These are phyloP conservation scores for Clathrospora elynae DNA, from an alignment of 2,329 filamentous ascomycete genomes.

Conservation along the genomic window DNA sequence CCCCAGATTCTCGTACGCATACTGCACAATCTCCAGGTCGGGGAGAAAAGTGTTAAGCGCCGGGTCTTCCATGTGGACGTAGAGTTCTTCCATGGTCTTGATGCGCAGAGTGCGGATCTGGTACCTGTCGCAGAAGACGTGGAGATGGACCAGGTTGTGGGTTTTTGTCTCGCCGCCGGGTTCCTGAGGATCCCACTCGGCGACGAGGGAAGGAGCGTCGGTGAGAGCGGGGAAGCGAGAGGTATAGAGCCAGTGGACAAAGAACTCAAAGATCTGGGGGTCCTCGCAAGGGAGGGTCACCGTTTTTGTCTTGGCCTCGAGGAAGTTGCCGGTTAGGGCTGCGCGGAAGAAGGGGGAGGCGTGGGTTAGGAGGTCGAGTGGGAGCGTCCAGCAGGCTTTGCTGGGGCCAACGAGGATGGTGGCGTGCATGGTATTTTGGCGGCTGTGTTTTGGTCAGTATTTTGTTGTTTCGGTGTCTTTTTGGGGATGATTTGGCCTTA, in stretches of 20 bases:
- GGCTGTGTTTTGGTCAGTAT: too few relatives aligned
- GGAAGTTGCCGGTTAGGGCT: neutral
- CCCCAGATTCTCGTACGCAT: too few relatives aligned
- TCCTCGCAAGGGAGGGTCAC: conserved; percentile 11
- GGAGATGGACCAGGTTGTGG: conserved; percentile 7
- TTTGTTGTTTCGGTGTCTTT: too few relatives aligned
- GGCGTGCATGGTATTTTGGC: neutral
- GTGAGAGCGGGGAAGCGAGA: conserved; percentile 2
- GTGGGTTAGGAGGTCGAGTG: neutral
- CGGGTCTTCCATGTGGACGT: too few relatives aligned
- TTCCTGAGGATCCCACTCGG: too few relatives aligned
- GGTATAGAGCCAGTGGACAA: conserved; percentile 34
- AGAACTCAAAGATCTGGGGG: conserved; percentile 25
- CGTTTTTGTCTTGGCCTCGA: neutral
- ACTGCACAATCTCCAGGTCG: too few relatives aligned
- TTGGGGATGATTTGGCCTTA: too few relatives aligned
- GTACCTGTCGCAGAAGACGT: conserved; percentile 17
- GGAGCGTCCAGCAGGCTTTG: neutral
- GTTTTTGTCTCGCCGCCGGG: too few relatives aligned
- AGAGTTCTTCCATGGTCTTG: too few relatives aligned
- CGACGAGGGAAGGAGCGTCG: too few relatives aligned
- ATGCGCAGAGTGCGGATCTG: too few relatives aligned
- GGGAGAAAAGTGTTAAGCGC: too few relatives aligned
- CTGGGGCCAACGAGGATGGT: neutral
- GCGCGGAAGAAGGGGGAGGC: conserved; percentile 1